These are phyloP conservation scores for Mucor irregularis DNA, from an alignment of 371 early-diverging fungal species.

Conservation along the genomic window DNA sequence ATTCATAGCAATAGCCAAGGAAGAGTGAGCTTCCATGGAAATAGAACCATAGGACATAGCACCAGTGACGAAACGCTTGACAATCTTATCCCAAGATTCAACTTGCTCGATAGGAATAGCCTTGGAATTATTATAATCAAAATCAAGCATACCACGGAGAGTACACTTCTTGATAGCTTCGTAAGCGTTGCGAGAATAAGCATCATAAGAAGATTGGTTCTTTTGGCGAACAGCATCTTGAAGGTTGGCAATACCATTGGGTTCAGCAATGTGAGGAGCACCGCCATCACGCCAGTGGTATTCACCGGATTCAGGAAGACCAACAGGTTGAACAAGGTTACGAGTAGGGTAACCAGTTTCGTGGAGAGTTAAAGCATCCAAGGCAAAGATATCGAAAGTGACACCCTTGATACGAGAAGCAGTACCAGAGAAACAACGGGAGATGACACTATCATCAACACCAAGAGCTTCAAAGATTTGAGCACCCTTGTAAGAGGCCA, in stretches of 20 bases:
- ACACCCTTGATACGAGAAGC: constrained; percentile 94
- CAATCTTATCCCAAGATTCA: constrained; percentile 95
- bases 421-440: constrained; percentile 91
- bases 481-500: constrained; percentile 97
- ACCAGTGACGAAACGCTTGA: constrained; percentile 95
- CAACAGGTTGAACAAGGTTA: constrained; percentile 58
- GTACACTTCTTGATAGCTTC: constrained; percentile 90
- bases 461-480: constrained; percentile 98
- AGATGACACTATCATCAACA: constrained; percentile 84
- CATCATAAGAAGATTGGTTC: constrained; percentile 83
- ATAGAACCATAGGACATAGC: constrained; percentile 99
- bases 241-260: constrained; percentile 81
- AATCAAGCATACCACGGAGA: constrained; percentile 93
- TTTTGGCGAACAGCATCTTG: constrained; percentile 96
- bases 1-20: constrained; percentile 96
- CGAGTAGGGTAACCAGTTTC: constrained; percentile 83
- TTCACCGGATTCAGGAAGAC: constrained; percentile 91
- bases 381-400: constrained; percentile 84
- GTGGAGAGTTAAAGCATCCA: constrained; percentile 88
- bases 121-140: constrained; percentile 70
- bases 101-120: constrained; percentile 91
- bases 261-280: constrained; percentile 90
- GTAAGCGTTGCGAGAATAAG: constrained; percentile 77
- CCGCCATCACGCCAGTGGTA: constrained; percentile 97
- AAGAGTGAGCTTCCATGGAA: constrained; percentile 90